These are phyloP conservation scores for Beta corolliflora DNA, from an alignment of 179 eudicot genomes.

Conservation along the genomic window DNA sequence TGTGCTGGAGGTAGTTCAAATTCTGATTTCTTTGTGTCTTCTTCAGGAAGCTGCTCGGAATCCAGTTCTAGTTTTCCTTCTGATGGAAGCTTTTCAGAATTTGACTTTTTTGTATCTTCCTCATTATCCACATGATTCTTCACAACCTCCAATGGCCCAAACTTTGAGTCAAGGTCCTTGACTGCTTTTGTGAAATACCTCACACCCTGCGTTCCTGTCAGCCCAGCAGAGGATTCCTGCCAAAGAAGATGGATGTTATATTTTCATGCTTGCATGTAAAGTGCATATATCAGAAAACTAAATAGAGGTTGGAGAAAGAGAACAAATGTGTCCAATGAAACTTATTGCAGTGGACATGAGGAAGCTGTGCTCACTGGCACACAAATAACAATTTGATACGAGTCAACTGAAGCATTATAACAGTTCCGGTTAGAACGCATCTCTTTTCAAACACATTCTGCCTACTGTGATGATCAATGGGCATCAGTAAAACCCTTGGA, in stretches of 20 bases:
- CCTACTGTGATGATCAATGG: not conserved
- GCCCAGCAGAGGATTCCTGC: slow-evolving; percentile 54
- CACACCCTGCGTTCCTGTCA: slow-evolving; percentile 67
- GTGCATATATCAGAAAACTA: not conserved
- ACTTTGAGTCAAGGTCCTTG: slow-evolving; percentile 63
- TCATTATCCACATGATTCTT: slow-evolving; percentile 8
- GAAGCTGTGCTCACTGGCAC: not conserved
- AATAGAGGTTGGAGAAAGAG: not conserved
- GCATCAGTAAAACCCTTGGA: not conserved
- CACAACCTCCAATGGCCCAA: slow-evolving; percentile 37
- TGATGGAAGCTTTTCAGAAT: slow-evolving; percentile 19
- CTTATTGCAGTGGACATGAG: not conserved
- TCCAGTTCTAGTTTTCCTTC: not conserved
- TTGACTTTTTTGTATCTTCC: slow-evolving; percentile 14
- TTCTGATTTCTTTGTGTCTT: not conserved
- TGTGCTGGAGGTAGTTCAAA: not conserved
- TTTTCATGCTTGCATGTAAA: not conserved
- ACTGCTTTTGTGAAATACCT: slow-evolving; percentile 57
- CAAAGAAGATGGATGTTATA: slow-evolving; percentile 11
- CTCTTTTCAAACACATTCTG: not conserved
- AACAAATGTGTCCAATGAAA: not conserved
- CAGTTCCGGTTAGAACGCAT: not conserved
- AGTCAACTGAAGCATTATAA: not conserved
- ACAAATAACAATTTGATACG: not conserved
- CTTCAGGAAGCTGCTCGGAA: not conserved